A percentile compares a stretch with the other conserved stretches of the same genome.
Evolutionary conservation across 371 early-diverging fungal species (phyloP).

Genomic region (Zancudomyces culisetae): DNA sequence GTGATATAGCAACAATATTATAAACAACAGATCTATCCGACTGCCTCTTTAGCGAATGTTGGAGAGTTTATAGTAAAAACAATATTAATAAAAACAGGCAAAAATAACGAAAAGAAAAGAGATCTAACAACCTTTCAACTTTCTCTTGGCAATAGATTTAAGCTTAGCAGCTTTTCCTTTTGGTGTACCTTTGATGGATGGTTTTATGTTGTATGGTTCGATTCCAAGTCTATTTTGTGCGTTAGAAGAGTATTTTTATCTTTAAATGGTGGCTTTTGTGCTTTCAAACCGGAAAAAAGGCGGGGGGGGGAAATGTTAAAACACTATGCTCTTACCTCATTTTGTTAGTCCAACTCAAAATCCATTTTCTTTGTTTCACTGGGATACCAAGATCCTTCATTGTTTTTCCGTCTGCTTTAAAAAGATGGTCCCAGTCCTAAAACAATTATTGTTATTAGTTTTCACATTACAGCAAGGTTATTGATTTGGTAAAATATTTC

Average conservation of each 20-base stretch:
- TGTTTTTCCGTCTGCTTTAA: slow-evolving; percentile 23
- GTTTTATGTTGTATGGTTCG: slow-evolving; percentile 24
- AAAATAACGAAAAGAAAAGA: background rate
- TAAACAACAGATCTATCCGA: too few species aligned
- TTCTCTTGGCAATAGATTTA: background rate
- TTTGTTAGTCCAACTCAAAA: slow-evolving; percentile 32
- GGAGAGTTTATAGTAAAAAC: too few species aligned
- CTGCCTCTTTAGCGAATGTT: too few species aligned
- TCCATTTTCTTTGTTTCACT: slow-evolving; percentile 32
- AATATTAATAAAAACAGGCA: too few species aligned
- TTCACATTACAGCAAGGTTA: too few species aligned
- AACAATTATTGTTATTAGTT: too few species aligned
- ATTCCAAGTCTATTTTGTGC: slow-evolving; percentile 17
- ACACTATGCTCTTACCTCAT: slow-evolving; percentile 10
- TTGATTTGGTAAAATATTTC: too few species aligned
- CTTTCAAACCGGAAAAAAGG: too few species aligned
- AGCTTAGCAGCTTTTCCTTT: slow-evolving; percentile 14
- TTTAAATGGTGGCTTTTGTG: too few species aligned
- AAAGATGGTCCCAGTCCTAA: slow-evolving; percentile 41
- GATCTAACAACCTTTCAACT: background rate
- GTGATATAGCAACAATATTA: too few species aligned
- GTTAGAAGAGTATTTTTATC: too few species aligned
- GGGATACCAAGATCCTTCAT: slow-evolving; percentile 35
- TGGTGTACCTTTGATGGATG: slow-evolving; percentile 21
- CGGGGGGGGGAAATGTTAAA: too few species aligned